Conservation (phyloP, 2,329 filamentous ascomycete genomes). For the Biscogniauxia sp. region DNA sequence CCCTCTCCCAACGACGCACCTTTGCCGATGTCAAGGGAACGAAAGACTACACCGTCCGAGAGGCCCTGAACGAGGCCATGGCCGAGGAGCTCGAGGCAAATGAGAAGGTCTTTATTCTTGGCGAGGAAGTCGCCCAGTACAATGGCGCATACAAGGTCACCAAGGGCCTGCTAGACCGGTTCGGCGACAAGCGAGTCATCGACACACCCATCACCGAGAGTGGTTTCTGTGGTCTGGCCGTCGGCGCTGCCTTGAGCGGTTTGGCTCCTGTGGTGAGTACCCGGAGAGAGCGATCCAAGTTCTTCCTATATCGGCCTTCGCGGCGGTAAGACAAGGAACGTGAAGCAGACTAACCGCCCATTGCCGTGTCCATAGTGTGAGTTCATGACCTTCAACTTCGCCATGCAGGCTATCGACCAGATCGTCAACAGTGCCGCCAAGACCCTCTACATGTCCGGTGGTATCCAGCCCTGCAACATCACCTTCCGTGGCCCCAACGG, state of each 20-base stretch:
- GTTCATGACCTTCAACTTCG: slow-evolving; percentile 99
- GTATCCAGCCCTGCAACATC: slow-evolving; percentile 99
- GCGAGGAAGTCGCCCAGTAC: slow-evolving; percentile 99
- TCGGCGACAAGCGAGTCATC: slow-evolving; percentile 95
- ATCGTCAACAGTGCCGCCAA: slow-evolving; percentile 99
- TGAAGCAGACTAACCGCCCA: slow-evolving; percentile 6
- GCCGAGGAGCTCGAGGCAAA: slow-evolving; percentile 95
- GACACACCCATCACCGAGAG: slow-evolving; percentile 98
- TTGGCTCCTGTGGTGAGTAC: slow-evolving; percentile 84
- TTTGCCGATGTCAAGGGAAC: slow-evolving; percentile 53
- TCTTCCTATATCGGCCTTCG: neutral
- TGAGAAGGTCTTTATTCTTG: slow-evolving; percentile 91
- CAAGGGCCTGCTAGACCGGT: slow-evolving; percentile 93
- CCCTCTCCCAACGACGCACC: slow-evolving; percentile 47
- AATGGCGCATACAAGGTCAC: slow-evolving; percentile 99
- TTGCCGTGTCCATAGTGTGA: slow-evolving; percentile 64
- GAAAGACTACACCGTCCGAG: slow-evolving; percentile 96
- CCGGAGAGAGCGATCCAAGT: too few species aligned
- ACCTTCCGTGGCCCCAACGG: slow-evolving; percentile 99
- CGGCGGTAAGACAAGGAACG: neutral
- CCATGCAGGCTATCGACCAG: slow-evolving; percentile 99
- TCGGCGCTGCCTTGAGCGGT: slow-evolving; percentile 91
- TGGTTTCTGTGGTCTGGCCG: slow-evolving; percentile 89
- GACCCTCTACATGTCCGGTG: slow-evolving; percentile 99
- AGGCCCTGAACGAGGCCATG: slow-evolving; percentile 96